Percentiles rank a stretch among this genome's conserved stretches.
phyloP scores from a whole-genome alignment of 306 rosid species.

The peach (Prunus persica) region DNA sequence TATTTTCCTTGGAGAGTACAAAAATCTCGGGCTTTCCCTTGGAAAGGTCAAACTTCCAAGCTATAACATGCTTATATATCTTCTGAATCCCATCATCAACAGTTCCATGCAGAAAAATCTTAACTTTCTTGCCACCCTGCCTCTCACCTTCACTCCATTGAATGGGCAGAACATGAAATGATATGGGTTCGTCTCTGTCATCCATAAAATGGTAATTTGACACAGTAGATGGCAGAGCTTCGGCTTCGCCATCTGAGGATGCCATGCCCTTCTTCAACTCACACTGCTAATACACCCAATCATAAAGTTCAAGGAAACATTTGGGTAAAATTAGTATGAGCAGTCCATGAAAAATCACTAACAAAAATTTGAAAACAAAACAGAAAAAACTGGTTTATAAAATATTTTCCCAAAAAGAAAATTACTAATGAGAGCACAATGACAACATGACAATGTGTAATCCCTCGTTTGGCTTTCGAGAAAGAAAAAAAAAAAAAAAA shows the following conservation, averaged over 20 bases:
- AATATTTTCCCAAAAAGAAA: not conserved
- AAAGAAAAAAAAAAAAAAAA: not conserved
- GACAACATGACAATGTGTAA: no score
- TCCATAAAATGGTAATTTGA: slow-evolving; percentile 8
- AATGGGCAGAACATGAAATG: slow-evolving; percentile 44
- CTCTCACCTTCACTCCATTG: slow-evolving; percentile 40
- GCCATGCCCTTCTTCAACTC: slow-evolving; percentile 35
- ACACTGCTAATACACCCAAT: not conserved
- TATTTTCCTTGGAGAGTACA: slow-evolving; percentile 45
- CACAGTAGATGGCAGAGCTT: slow-evolving; percentile 13
- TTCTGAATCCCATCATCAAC: slow-evolving; percentile 37
- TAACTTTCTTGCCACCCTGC: slow-evolving; percentile 9
- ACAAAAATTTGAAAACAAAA: not conserved
- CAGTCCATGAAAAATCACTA: not conserved
- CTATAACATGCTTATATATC: slow-evolving; percentile 38
- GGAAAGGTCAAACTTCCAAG: slow-evolving; percentile 61
- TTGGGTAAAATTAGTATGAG: not conserved
- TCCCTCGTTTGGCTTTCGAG: not conserved
- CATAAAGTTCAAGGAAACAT: not conserved
- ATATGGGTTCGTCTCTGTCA: slow-evolving; percentile 35
- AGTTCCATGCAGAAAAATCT: slow-evolving; percentile 39
- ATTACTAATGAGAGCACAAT: not conserved
- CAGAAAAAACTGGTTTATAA: not conserved
- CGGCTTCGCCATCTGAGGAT: slow-evolving; percentile 62
- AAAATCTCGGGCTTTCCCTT: slow-evolving; percentile 41